Percentiles rank a stretch among this genome's conserved stretches.
Conservation (phyloP, 1,284 basidiomycete genomes). For the Xerocomus minutiporus region DNA sequence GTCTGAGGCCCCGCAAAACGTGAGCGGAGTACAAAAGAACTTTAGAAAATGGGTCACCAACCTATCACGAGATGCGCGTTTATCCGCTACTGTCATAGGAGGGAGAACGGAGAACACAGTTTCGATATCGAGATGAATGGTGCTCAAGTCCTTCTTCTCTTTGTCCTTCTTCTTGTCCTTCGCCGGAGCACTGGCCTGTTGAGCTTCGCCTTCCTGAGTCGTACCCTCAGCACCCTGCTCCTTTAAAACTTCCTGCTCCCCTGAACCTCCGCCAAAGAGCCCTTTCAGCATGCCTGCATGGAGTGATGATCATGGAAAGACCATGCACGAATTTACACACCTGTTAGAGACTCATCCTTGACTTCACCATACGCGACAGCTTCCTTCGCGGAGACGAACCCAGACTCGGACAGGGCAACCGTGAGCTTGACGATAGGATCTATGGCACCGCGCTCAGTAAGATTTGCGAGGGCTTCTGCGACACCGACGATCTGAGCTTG, state of each 20-base stretch:
- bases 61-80: constrained; percentile 66
- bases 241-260: constrained; percentile 26
- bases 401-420: constrained; percentile 76
- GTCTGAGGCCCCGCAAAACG: constrained; percentile 41
- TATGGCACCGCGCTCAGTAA: constrained; percentile 67
- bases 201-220: constrained; percentile 23
- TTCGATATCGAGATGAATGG: constrained; percentile 61
- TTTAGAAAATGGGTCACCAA: constrained; percentile 24
- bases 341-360: constrained; percentile 72
- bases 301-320: constrained; percentile 11
- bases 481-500: constrained; percentile 68
- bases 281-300: constrained; percentile 74
- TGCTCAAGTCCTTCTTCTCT: constrained; percentile 40
- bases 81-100: constrained; percentile 71
- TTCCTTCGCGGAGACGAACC: constrained; percentile 75
- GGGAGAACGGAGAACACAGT: constrained; percentile 59
- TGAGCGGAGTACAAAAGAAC: neutral
- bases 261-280: constrained; percentile 64
- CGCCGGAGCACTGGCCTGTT: constrained; percentile 19
- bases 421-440: constrained; percentile 81
- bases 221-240: constrained; percentile 18
- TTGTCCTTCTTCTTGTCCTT: constrained; percentile 39
- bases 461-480: constrained; percentile 63
- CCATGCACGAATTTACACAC: constrained; percentile 36
- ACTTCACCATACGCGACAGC: constrained; percentile 72